Conservation (phyloP, 768 basidiomycete species). For the Solioccasus polychromus region DNA sequence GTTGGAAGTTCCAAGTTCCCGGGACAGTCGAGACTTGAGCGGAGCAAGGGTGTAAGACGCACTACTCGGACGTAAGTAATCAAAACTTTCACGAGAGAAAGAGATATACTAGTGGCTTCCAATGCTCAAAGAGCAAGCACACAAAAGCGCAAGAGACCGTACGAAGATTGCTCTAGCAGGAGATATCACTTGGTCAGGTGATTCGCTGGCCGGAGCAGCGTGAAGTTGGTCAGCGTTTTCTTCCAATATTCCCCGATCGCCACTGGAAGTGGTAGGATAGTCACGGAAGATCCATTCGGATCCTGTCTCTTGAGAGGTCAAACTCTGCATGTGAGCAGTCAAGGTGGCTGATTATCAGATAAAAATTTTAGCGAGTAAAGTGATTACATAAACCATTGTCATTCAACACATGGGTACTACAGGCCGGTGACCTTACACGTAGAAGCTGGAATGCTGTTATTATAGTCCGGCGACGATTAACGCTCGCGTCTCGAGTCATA, state of each 20-base stretch:
- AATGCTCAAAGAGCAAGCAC: slow-evolving; percentile 70
- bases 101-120: slow-evolving; percentile 71
- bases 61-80: slow-evolving; percentile 34
- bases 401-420: background rate
- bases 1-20: slow-evolving; percentile 73
- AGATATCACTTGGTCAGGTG: slow-evolving; percentile 15
- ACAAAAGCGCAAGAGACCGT: slow-evolving; percentile 59
- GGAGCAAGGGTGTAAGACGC: slow-evolving; percentile 76
- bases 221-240: background rate
- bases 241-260: background rate
- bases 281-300: slow-evolving; percentile 4
- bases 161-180: slow-evolving; percentile 44
- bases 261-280: background rate
- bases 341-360: slow-evolving; percentile 22
- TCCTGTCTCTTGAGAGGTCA: no score
- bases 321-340: background rate
- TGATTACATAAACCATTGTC: slow-evolving; percentile 11
- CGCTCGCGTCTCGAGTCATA: slow-evolving; percentile 27
- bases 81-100: background rate
- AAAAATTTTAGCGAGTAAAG: slow-evolving; percentile 8
- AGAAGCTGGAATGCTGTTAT: slow-evolving; percentile 33
- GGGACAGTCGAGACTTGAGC: slow-evolving; percentile 63
- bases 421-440: slow-evolving; percentile 21
- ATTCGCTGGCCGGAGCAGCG: background rate
- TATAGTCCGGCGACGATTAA: slow-evolving; percentile 19